Evolutionary conservation across 768 basidiomycete species (phyloP), one percentile per base, ranked within the genome.

Genomic region (Mycena galericulata): DNA sequence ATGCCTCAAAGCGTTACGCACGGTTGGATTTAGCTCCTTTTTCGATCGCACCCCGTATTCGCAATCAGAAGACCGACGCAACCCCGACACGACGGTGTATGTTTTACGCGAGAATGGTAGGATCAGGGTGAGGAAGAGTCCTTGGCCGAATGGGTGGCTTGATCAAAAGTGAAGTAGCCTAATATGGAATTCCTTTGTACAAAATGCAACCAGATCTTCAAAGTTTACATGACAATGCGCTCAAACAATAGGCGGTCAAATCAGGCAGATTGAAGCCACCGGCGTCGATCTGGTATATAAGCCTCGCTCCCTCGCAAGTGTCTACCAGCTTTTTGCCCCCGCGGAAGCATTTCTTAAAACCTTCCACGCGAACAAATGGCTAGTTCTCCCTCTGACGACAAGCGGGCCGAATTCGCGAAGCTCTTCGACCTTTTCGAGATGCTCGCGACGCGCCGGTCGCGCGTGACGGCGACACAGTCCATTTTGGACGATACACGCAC

Each of bases 351-450:
- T 63, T 59, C 50, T 51, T 20, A 54, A 40, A n/a, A n/a, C n/a
- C n/a, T 47, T 62, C 51, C 43, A 60, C 59, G 50, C 58, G 43
- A 49, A 50, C 43, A 18, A 30, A 65, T 24, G 18, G 27, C 34
- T 40, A 38, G 43, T 36, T 62, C 74, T 38, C 22, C 54, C 22
- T 47, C 65, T 30, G 41, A 34, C 29, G 68, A 79, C 54, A 86
- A 82, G 73, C 84, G 78, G 12, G 83, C 84, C 43, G 88, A 89
- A 55, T 86, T 89, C 69, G 85, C 86, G 2, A 79, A 80, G 58
- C 84, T 90, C 40, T 86, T 88, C 65, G 81, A 84, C 43, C 75
- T 87, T 58, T 89, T 88, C 69, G 85, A 89, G 43, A 83, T 81
- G 36, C 83, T 90, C 30, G 84, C 84, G n/a, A 81, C 83, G 18